phyloP scores from a whole-genome alignment of 2,329 filamentous ascomycete genomes.

The Botrytis fabae region DNA sequence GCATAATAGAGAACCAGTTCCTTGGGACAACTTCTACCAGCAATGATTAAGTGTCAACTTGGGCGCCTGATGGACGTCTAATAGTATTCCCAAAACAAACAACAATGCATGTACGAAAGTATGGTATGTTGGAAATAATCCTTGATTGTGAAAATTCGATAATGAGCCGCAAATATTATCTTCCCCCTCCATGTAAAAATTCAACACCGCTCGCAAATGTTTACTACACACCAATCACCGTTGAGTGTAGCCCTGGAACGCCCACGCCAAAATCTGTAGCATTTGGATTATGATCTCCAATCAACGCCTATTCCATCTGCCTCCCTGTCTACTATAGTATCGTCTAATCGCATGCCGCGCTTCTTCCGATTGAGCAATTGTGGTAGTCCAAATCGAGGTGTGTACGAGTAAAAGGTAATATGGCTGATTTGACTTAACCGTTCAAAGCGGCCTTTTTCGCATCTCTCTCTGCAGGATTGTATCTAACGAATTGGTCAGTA shows the following conservation, averaged over 20 bases:
- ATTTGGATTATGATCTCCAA: conserved; percentile 21
- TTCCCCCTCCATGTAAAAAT: conserved; percentile 1
- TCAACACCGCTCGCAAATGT: conserved; percentile 12
- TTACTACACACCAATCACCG: conserved; percentile 10
- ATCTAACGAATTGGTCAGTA: conserved; percentile 40
- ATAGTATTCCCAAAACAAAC: conserved; percentile 3
- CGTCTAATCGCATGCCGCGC: conserved; percentile 6
- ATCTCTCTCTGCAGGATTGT: conserved; percentile 51
- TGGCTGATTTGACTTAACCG: conserved; percentile 25
- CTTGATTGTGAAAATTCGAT: conserved; percentile 31
- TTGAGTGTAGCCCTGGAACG: conserved; percentile 17
- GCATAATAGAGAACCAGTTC: conserved; percentile 20
- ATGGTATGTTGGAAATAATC: conserved; percentile 22
- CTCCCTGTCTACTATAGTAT: not conserved
- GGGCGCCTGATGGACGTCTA: not conserved
- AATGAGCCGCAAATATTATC: conserved; percentile 12
- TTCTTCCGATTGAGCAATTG: conserved; percentile 3
- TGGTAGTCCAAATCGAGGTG: conserved; percentile 10
- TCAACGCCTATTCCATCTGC: conserved; percentile 32
- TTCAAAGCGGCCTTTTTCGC: conserved; percentile 43
- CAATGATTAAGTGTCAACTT: conserved; percentile 9
- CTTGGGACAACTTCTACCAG: conserved; percentile 18
- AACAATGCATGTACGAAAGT: conserved; percentile 9
- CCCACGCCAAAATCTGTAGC: conserved; percentile 20
- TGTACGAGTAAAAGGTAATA: conserved; percentile 19